These are phyloP conservation scores for Cercospora sp. DNA, from an alignment of 2,329 filamentous ascomycete genomes.

Conservation along the genomic window DNA sequence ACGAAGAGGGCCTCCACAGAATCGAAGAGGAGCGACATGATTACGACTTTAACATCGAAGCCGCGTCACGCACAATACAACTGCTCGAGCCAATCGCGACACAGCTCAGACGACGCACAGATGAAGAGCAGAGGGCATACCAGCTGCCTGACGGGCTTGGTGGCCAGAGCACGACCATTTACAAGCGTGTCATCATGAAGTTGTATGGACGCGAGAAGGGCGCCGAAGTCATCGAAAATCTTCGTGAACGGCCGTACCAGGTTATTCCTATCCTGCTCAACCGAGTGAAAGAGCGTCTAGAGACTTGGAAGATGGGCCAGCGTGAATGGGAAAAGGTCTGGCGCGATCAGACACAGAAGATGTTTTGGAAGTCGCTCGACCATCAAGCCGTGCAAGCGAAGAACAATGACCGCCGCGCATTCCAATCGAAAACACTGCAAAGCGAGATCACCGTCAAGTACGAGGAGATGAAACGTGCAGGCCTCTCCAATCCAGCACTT, in stretches of 20 bases:
- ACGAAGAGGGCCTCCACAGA: conserved; percentile 88
- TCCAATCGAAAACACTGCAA: conserved; percentile 85
- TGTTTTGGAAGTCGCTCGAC: conserved; percentile 94
- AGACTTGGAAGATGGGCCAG: conserved; percentile 96
- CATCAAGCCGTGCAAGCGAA: conserved; percentile 93
- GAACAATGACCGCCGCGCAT: conserved; percentile 79
- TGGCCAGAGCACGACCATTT: conserved; percentile 93
- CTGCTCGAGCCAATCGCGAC: conserved; percentile 92
- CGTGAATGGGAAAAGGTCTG: conserved; percentile 99
- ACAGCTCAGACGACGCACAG: conserved; percentile 76
- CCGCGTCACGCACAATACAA: conserved; percentile 91
- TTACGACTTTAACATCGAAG: conserved; percentile 98
- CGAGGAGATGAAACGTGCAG: conserved; percentile 78
- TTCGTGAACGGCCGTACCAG: conserved; percentile 79
- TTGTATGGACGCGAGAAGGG: conserved; percentile 87
- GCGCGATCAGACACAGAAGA: conserved; percentile 91
- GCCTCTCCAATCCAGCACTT: conserved; percentile 31
- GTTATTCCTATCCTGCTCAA: conserved; percentile 87
- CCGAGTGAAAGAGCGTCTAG: conserved; percentile 90
- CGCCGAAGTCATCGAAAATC: conserved; percentile 78
- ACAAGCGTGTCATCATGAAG: conserved; percentile 96
- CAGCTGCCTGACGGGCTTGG: conserved; percentile 80
- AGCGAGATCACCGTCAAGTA: conserved; percentile 90
- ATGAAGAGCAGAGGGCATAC: conserved; percentile 66
- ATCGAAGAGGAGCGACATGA: conserved; percentile 98